A percentile compares a stretch with the other conserved stretches of the same genome.
These are phyloP conservation scores for Aspergillus sp. DNA, from an alignment of 2,329 filamentous ascomycete species.

Conservation along the genomic window DNA sequence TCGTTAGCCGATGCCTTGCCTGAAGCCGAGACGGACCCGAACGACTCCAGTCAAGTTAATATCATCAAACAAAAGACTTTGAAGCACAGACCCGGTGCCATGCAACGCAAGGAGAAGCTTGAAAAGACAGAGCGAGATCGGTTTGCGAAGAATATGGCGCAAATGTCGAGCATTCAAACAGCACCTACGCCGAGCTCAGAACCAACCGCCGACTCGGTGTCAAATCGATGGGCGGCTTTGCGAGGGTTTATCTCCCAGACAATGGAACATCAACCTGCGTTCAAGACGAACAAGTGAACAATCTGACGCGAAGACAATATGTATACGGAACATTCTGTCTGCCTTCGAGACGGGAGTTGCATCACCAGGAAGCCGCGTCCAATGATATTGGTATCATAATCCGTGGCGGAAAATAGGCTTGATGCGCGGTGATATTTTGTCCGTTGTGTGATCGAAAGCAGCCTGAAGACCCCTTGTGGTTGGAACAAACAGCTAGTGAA, in stretches of 20 bases:
- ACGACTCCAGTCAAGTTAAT: slow-evolving; percentile 56
- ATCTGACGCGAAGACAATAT: not conserved
- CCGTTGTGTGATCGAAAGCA: not conserved
- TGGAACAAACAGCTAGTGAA: not conserved
- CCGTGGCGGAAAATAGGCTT: not conserved
- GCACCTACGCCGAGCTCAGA: slow-evolving; percentile 24
- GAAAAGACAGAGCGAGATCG: slow-evolving; percentile 79
- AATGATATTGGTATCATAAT: not conserved
- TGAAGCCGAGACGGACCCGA: slow-evolving; percentile 52
- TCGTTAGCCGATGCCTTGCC: slow-evolving; percentile 79
- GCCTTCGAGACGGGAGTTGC: not conserved
- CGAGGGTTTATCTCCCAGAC: slow-evolving; percentile 81
- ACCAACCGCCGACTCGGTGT: slow-evolving; percentile 37
- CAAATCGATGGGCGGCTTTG: slow-evolving; percentile 75
- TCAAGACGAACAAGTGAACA: slow-evolving; percentile 45
- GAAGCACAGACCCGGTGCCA: slow-evolving; percentile 71
- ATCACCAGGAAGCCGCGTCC: not conserved
- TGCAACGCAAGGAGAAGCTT: slow-evolving; percentile 79
- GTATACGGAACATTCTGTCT: not conserved
- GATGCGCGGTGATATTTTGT: not conserved
- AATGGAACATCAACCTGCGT: slow-evolving; percentile 84
- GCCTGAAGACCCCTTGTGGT: not conserved
- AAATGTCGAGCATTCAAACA: slow-evolving; percentile 55
- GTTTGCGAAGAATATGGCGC: slow-evolving; percentile 80
- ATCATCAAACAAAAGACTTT: slow-evolving; percentile 75